phyloP scores from a whole-genome alignment of 2,329 filamentous ascomycete genomes.

The Dissoconium aciculare region DNA sequence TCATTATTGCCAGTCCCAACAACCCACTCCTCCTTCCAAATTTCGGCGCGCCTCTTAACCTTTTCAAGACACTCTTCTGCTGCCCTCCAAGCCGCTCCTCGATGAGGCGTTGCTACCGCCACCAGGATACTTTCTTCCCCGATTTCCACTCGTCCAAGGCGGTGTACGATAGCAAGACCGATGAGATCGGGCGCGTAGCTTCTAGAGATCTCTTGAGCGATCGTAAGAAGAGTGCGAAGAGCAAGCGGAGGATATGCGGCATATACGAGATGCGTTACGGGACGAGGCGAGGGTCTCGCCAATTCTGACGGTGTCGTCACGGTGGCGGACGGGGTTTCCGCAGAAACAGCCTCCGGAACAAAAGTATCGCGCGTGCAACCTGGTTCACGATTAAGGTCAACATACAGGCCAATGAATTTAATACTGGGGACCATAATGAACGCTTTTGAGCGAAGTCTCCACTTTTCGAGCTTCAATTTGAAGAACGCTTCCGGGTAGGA shows the following conservation, averaged over 20 bases:
- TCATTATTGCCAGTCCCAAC: too few species aligned
- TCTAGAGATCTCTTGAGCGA: constrained; percentile 46
- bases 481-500: too few species aligned
- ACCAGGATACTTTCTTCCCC: constrained; percentile 90
- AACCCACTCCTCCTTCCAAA: constrained; percentile 92
- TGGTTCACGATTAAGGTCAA: constrained; percentile 8
- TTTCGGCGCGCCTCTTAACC: constrained; percentile 76
- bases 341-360: constrained; percentile 49
- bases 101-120: constrained; percentile 68
- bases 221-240: constrained; percentile 50
- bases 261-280: constrained; percentile 62
- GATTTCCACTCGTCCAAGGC: constrained; percentile 71
- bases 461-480: too few species aligned
- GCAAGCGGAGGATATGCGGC: constrained; percentile 58
- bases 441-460: too few species aligned
- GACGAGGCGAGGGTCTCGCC: too few species aligned
- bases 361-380: constrained; percentile 56
- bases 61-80: constrained; percentile 80
- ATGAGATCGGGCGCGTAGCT: constrained; percentile 48
- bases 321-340: too few species aligned
- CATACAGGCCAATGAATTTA: constrained; percentile 1
- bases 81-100: constrained; percentile 70
- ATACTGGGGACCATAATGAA: too few species aligned
- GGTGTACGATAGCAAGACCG: constrained; percentile 67
- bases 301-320: too few species aligned